Base-by-base conservation (phyloP, 202 grass and related monocot species). In the Schoenoplectus triqueter region DNA sequence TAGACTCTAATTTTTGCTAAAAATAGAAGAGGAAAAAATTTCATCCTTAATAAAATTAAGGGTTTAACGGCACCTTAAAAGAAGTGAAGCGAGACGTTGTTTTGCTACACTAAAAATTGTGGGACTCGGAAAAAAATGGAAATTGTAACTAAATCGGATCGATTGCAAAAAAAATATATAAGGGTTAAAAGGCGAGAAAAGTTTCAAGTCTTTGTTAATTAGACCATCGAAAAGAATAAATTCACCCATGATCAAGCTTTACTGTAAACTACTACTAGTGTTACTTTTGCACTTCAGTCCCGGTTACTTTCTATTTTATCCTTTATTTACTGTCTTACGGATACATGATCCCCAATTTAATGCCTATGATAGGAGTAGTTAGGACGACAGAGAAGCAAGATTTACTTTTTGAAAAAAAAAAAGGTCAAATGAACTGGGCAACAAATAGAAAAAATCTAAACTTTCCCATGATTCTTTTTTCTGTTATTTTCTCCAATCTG, bases 381-480 rank as follows among this genome's bases (percentile, higher is more conserved):
- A 14, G 47, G 56, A 31, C 31, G 48, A n/a, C 21, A 41, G 31
- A 82, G 6, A 44, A 39, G 10, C 5, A 31, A 52, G 3, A 11
- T 83, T 10, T 2, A 69, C 20, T 68, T 83, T 31, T 69, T 68
- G 62, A 82, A 56, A 31, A 31, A 31, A 31, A 31, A 31, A 31
- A n/a, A 70, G 69, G 45, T 48, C 47, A 47, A 68, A 83, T 83
- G 59, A 10, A 83, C 63, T 83, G 14, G 39, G 69, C 74, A 40
- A 68, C 81, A 83, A 83, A 41, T 65, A 83, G n/a, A 46, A 83
- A 83, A 54, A 31, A 44, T 71, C 66, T 48, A 84, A 59, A 21
- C 41, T 56, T 7, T 13, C 65, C 46, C 31, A 59, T 70, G 45
- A 84, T 71, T 7, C 7, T 82, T 51, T 60, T 62, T 62, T 67